A percentile compares a stretch with the other conserved stretches of the same genome.
These are phyloP conservation scores for Iberis amara DNA, from an alignment of 441 rosid species.

Conservation along the genomic window DNA sequence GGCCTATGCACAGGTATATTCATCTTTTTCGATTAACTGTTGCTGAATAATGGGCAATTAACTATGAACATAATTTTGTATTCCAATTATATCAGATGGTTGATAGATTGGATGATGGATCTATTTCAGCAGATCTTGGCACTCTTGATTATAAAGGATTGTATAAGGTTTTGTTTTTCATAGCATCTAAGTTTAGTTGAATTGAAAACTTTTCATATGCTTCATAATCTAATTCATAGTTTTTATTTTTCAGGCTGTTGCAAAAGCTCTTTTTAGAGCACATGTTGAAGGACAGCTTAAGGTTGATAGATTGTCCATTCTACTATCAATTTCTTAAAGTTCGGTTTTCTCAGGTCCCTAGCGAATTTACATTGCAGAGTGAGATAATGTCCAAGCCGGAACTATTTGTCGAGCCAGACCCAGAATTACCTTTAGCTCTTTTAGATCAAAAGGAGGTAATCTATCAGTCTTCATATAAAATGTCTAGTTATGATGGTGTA, in stretches of 20 bases:
- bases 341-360: constrained; percentile 19
- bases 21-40: too few species aligned
- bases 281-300: constrained; percentile 96
- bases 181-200: constrained; percentile 1
- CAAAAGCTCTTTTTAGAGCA: constrained; percentile 92
- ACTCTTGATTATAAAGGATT: constrained; percentile 81
- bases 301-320: constrained; percentile 38
- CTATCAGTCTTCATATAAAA: constrained; percentile 2
- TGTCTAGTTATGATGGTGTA: constrained; percentile 15
- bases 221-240: constrained; percentile 27
- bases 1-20: constrained; percentile 93
- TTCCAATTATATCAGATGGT: constrained; percentile 61
- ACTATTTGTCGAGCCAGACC: constrained; percentile 94
- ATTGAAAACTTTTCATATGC: constrained; percentile 16
- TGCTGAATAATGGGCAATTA: constrained; percentile 11
- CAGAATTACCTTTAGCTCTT: constrained; percentile 84
- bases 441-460: constrained; percentile 92
- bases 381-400: constrained; percentile 98
- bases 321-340: neutral
- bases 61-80: too few species aligned
- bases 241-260: constrained; percentile 90
- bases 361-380: constrained; percentile 45
- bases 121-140: constrained; percentile 62
- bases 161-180: constrained; percentile 56
- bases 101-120: constrained; percentile 86